Evolutionary conservation across 2,329 filamentous ascomycete genomes (phyloP).

Genomic region (Aureobasidium sp.): DNA sequence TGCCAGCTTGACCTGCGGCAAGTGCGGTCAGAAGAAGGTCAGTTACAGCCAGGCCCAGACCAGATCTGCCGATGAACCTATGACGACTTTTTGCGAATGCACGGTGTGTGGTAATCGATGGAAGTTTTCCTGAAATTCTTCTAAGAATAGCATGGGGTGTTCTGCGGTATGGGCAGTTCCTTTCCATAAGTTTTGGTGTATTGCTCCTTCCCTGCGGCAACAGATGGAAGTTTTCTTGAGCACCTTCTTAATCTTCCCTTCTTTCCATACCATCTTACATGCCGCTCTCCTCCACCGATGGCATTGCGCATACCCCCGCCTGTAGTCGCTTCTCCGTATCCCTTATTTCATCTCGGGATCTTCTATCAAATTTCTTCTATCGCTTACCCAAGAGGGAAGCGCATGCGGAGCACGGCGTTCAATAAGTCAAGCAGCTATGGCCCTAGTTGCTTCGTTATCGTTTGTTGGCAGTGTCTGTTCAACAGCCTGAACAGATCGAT

Average conservation of each 20-base stretch:
- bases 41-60: conserved; percentile 96
- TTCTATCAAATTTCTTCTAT: neutral
- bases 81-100: conserved; percentile 50
- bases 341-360: neutral
- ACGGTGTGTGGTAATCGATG: conserved; percentile 44
- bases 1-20: conserved; percentile 78
- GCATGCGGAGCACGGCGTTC: neutral
- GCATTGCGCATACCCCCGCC: neutral
- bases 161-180: neutral
- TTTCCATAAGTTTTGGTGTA: neutral
- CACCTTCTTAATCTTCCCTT: too few relatives aligned
- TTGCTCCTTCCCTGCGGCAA: neutral
- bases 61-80: conserved; percentile 85
- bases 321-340: neutral
- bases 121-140: conserved; percentile 35
- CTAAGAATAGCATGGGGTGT: neutral
- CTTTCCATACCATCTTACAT: too few relatives aligned
- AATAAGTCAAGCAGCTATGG: neutral
- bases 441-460: neutral
- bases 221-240: too few relatives aligned
- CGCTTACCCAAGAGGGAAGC: neutral
- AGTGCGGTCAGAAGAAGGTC: conserved; percentile 89
- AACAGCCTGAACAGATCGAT: neutral
- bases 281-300: too few relatives aligned
- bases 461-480: neutral